These are phyloP conservation scores for Ophiostoma tasmaniense DNA, from an alignment of 2,329 filamentous ascomycete genomes.

Conservation along the genomic window DNA sequence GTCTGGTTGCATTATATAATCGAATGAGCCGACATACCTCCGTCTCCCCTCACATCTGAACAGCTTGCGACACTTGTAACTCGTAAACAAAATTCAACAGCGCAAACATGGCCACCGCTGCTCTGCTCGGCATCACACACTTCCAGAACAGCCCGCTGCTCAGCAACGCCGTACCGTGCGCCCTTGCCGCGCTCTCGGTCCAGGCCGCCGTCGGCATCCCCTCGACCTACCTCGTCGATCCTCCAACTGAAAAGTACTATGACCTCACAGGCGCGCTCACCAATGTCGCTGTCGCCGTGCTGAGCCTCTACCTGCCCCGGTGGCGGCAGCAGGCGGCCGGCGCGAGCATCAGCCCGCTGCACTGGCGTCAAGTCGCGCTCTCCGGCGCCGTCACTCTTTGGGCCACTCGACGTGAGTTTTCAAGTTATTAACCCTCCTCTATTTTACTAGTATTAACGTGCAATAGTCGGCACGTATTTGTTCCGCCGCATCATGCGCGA, in stretches of 20 bases:
- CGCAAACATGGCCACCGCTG: constrained; percentile 22
- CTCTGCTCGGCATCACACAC: constrained; percentile 50
- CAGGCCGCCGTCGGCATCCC: constrained; percentile 55
- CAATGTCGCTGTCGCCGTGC: constrained; percentile 54
- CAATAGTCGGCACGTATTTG: constrained; percentile 41
- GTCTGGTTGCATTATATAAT: background rate
- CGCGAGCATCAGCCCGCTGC: constrained; percentile 32
- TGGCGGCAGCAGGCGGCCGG: constrained; percentile 35
- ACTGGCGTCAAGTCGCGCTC: constrained; percentile 48
- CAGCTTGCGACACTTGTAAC: background rate
- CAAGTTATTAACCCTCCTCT: no score
- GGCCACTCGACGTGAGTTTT: constrained; percentile 52
- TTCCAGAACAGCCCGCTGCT: constrained; percentile 52
- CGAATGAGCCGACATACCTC: background rate
- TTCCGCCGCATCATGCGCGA: constrained; percentile 52
- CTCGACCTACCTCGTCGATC: constrained; percentile 38
- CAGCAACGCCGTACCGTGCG: constrained; percentile 51
- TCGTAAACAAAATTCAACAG: background rate
- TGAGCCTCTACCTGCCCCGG: constrained; percentile 53
- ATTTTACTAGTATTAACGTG: no score
- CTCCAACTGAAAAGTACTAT: constrained; percentile 58
- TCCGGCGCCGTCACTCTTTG: constrained; percentile 42
- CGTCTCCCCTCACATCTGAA: background rate
- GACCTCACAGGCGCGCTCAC: constrained; percentile 59
- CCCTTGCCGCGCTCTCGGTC: constrained; percentile 54